These are phyloP conservation scores for Arabidopsis suecica DNA, from an alignment of 345 rosid species.

Conservation along the genomic window DNA sequence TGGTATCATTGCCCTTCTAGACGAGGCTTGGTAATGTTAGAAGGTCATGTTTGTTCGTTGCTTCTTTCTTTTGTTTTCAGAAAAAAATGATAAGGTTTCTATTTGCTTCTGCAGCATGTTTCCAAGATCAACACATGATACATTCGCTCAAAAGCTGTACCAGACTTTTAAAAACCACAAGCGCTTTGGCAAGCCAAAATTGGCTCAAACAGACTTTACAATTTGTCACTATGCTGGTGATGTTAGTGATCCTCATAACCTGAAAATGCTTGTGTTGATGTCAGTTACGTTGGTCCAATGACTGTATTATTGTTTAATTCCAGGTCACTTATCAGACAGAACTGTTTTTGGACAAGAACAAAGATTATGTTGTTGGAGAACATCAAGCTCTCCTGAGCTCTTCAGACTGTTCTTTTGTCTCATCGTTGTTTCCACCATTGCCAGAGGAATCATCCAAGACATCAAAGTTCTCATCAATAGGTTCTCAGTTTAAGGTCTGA, in stretches of 20 bases:
- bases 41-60: slow-evolving; percentile 26
- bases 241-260: slow-evolving; percentile 58
- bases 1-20: slow-evolving; percentile 98
- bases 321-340: slow-evolving; percentile 99
- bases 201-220: slow-evolving; percentile 91
- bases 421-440: slow-evolving; percentile 78
- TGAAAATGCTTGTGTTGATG: slow-evolving; percentile 17
- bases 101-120: slow-evolving; percentile 74
- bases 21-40: slow-evolving; percentile 90
- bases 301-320: slow-evolving; percentile 32
- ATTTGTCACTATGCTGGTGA: slow-evolving; percentile 97
- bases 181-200: slow-evolving; percentile 91
- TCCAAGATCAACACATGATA: slow-evolving; percentile 96
- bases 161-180: slow-evolving; percentile 91
- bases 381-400: slow-evolving; percentile 87
- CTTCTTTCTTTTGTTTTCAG: slow-evolving; percentile 30
- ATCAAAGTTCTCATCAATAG: slow-evolving; percentile 94
- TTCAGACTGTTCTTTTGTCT: slow-evolving; percentile 82
- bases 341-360: slow-evolving; percentile 89
- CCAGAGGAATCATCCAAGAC: slow-evolving; percentile 94
- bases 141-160: slow-evolving; percentile 94
- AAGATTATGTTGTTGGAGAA: slow-evolving; percentile 94
- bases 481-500: slow-evolving; percentile 91
- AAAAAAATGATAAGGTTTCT: slow-evolving; percentile 34
- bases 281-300: slow-evolving; percentile 27